phyloP scores from a whole-genome alignment of 306 rosid species.

The Prosopis cineraria region DNA sequence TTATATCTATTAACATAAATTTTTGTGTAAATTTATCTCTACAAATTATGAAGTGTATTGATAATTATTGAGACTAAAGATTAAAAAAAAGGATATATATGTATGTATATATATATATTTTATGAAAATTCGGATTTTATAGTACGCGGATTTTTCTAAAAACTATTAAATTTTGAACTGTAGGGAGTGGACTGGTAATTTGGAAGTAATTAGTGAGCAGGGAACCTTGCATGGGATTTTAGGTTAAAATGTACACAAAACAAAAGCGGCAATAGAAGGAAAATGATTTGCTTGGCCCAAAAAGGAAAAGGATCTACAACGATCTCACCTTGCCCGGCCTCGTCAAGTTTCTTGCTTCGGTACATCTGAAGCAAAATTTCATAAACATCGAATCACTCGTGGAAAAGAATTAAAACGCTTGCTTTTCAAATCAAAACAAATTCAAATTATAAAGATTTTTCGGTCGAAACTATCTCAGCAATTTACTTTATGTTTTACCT shows the following conservation, averaged over 20 bases:
- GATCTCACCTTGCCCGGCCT: constrained; percentile 74
- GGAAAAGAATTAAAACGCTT: background rate
- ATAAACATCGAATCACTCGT: background rate
- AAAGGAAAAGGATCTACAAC: background rate
- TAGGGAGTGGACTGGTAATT: too few relatives aligned
- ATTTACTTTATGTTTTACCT: too few relatives aligned
- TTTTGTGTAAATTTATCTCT: too few relatives aligned
- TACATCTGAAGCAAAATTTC: constrained; percentile 63
- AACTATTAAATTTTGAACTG: too few relatives aligned
- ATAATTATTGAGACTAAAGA: too few relatives aligned
- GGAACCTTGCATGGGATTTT: background rate
- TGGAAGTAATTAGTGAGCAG: background rate
- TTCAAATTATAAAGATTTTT: background rate
- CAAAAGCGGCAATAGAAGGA: background rate
- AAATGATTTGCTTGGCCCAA: background rate
- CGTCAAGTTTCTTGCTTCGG: constrained; percentile 90
- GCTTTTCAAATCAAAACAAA: background rate
- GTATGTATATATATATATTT: too few relatives aligned
- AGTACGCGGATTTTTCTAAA: too few relatives aligned
- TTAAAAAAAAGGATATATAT: too few relatives aligned
- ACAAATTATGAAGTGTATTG: too few relatives aligned
- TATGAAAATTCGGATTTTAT: too few relatives aligned
- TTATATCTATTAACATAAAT: too few relatives aligned
- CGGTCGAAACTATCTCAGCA: background rate
- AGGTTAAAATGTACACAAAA: background rate